These are phyloP conservation scores for Botryotinia calthae DNA, from an alignment of 2,329 filamentous ascomycete species.

Conservation along the genomic window DNA sequence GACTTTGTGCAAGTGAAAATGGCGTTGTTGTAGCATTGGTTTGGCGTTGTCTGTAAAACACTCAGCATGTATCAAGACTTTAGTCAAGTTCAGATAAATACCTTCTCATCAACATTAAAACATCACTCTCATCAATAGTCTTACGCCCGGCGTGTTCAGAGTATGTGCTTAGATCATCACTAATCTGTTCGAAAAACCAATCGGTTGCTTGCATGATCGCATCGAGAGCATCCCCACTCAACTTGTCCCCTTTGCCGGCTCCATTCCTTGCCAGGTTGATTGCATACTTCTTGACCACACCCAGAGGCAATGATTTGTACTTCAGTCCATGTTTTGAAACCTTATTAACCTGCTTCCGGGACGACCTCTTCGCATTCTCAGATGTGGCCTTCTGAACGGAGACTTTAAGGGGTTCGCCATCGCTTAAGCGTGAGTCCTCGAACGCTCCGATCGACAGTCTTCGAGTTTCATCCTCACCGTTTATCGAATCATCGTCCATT, in stretches of 20 bases:
- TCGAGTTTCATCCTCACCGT: background rate
- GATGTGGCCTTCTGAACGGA: background rate
- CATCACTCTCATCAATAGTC: slow-evolving; percentile 81
- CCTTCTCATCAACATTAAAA: slow-evolving; percentile 80
- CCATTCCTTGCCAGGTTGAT: slow-evolving; percentile 68
- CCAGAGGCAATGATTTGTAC: slow-evolving; percentile 70
- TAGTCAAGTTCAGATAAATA: slow-evolving; percentile 41
- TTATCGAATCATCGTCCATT: slow-evolving; percentile 5
- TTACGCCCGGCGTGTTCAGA: slow-evolving; percentile 79
- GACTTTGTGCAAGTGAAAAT: slow-evolving; percentile 80
- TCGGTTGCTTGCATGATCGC: slow-evolving; percentile 79
- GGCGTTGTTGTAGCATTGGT: slow-evolving; percentile 68
- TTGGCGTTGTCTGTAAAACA: slow-evolving; percentile 67
- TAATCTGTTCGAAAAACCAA: slow-evolving; percentile 88
- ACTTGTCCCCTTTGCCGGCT: slow-evolving; percentile 62
- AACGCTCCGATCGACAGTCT: background rate
- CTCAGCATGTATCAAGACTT: slow-evolving; percentile 35
- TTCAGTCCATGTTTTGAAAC: slow-evolving; percentile 70
- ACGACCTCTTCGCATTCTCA: background rate
- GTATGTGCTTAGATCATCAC: slow-evolving; percentile 76
- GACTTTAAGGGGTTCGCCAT: background rate
- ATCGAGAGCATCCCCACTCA: slow-evolving; percentile 70
- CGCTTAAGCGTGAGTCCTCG: background rate
- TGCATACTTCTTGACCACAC: slow-evolving; percentile 71
- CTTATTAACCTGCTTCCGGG: slow-evolving; percentile 48